Percentiles rank a stretch among this genome's conserved stretches.
Evolutionary conservation across 208 protist species (phyloP).

Genomic region (Trypanosoma rangeli): DNA sequence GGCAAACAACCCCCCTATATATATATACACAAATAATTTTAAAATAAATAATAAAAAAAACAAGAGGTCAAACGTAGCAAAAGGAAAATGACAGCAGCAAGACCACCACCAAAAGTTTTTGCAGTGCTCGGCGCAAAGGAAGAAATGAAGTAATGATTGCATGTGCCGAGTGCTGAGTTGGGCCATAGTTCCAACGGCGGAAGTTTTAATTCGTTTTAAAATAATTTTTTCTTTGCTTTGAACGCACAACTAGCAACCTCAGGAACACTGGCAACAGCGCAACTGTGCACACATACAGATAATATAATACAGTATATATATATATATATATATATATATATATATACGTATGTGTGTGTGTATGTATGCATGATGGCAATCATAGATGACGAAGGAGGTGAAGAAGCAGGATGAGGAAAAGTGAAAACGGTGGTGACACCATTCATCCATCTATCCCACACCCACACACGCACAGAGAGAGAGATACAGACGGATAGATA

Average conservation of each 20-base stretch:
- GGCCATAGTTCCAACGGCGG: background rate
- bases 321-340: background rate
- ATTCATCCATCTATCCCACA: background rate
- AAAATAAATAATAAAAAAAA: background rate
- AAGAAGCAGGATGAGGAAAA: background rate
- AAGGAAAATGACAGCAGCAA: too few relatives aligned
- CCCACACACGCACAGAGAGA: background rate
- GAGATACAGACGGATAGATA: background rate
- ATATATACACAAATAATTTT: conserved; percentile 12
- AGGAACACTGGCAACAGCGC: background rate
- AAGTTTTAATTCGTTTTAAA: background rate
- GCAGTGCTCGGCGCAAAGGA: background rate
- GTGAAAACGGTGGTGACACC: background rate
- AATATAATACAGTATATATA: background rate
- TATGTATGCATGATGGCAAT: background rate
- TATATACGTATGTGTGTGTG: background rate
- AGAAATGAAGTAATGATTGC: background rate
- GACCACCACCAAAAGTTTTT: too few relatives aligned
- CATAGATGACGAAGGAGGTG: background rate
- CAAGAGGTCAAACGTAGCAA: too few relatives aligned
- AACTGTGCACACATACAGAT: background rate
- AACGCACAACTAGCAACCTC: background rate
- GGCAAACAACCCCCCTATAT: background rate
- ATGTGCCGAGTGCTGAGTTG: background rate
- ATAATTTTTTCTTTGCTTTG: background rate